Evolutionary conservation across 257 asterid genomes (phyloP), one percentile per base, ranked within the genome.

Genomic region (Rubia yunnanensis): DNA sequence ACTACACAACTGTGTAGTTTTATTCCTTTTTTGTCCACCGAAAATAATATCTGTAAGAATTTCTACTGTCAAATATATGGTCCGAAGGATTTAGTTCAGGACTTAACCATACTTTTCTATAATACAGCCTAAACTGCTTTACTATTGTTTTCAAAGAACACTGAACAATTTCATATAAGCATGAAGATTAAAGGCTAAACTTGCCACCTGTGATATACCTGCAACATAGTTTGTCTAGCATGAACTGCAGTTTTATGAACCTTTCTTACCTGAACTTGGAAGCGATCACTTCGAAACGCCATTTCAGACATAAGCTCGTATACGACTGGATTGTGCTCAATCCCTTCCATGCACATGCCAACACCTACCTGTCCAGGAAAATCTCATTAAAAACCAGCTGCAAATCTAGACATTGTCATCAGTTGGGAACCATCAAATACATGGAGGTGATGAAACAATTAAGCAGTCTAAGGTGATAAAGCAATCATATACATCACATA

Each of bases 311-410:
- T 92, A 71, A 87, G 88, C 83, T 92, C 99, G 60, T 81, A 92
- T 18, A 87, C 99, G 35, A 92, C 95, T 17, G 99, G 99, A 76
- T 92, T 92, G 0, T 92, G 96, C 75, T 92, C 99, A 58, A 86
- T 89, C 74, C 99, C 99, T 86, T 92, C 97, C 99, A 92, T 92
- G 87, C 99, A 89, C 97, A 89, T 86, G 59, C 97, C 97, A 39
- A 89, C 99, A 65, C 99, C 99, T 67, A 92, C 72, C 99, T 92
- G 83, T 75, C 67, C 67, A 48, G 72, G 36, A 69, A 67, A 38
- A 63, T 31, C 41, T 57, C 46, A 14, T 35, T 20, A 14, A 48
- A 49, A 35, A 7, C 23, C 1, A 52, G 54, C 23, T 23, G 53
- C 28, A 35, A 17, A 22, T 35, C 15, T 30, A 38, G n/a, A 34